These are phyloP conservation scores for Hericium rajendrae DNA, from an alignment of 768 basidiomycete genomes.

Conservation along the genomic window DNA sequence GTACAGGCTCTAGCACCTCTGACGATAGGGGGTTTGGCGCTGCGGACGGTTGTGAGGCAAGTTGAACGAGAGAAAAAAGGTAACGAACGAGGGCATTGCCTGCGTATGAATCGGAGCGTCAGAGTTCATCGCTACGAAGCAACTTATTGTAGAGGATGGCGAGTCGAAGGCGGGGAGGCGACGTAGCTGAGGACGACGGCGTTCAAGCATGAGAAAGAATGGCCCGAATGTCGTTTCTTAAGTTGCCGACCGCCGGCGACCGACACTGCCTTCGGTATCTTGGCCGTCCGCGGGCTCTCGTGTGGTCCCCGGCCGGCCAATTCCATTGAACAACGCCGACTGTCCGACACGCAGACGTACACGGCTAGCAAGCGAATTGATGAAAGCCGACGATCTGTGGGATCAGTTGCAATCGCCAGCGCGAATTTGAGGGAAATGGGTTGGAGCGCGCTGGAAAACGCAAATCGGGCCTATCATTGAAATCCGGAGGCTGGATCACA, in stretches of 20 bases:
- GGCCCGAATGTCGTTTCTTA: not conserved
- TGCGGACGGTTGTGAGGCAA: constrained; percentile 8
- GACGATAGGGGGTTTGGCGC: constrained; percentile 34
- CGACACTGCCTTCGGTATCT: not conserved
- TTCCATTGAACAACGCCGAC: too few relatives aligned
- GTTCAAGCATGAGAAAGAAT: not conserved
- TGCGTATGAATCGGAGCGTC: not conserved
- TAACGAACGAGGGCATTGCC: not conserved
- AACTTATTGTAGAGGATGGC: not conserved
- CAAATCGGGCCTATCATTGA: too few relatives aligned
- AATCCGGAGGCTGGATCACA: too few relatives aligned
- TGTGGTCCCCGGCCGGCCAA: too few relatives aligned
- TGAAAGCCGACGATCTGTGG: too few relatives aligned
- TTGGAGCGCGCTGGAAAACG: too few relatives aligned
- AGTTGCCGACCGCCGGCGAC: not conserved
- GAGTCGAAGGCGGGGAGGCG: not conserved
- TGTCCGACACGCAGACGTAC: too few relatives aligned
- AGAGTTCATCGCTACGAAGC: not conserved
- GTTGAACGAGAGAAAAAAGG: not conserved
- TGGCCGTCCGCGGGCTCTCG: too few relatives aligned
- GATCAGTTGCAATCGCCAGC: too few relatives aligned
- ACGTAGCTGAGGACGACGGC: not conserved
- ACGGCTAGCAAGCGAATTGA: too few relatives aligned
- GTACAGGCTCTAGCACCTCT: constrained; percentile 63
- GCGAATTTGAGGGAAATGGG: too few relatives aligned